These are phyloP conservation scores for Trametes sp. DNA, from an alignment of 1,284 basidiomycete genomes.

Conservation along the genomic window DNA sequence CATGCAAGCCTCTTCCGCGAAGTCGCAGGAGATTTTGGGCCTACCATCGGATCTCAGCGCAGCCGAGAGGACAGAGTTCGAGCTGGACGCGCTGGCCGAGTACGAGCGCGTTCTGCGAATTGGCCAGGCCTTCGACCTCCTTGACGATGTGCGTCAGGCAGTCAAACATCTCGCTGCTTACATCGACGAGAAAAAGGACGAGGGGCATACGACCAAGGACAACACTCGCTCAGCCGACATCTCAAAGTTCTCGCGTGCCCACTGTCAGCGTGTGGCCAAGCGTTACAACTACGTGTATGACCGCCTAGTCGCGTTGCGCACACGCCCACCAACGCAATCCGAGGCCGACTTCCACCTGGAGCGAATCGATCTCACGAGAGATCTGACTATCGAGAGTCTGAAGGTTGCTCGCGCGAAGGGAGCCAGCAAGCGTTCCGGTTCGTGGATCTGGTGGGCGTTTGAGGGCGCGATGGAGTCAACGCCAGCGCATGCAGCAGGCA, in stretches of 20 bases:
- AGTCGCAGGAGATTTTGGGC: background rate
- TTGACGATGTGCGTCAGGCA: background rate
- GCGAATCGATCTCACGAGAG: background rate
- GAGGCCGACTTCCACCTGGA: background rate
- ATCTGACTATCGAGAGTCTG: background rate
- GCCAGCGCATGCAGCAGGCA: background rate
- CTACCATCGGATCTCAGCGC: background rate
- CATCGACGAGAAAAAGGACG: background rate
- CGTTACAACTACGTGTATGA: background rate
- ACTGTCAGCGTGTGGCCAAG: background rate
- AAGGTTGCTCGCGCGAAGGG: background rate
- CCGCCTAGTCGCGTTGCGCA: background rate
- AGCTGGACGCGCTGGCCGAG: background rate
- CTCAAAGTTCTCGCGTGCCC: background rate
- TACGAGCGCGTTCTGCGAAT: background rate
- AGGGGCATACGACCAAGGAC: background rate
- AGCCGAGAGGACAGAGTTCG: background rate
- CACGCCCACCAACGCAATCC: background rate
- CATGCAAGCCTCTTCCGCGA: background rate
- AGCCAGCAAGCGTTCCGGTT: background rate
- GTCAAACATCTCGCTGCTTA: background rate
- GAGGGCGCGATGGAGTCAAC: background rate
- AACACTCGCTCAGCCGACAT: background rate
- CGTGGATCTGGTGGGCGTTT: background rate
- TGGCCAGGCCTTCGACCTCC: background rate